phyloP scores from a whole-genome alignment of 179 eudicot genomes.

The Patellifolia procumbens region DNA sequence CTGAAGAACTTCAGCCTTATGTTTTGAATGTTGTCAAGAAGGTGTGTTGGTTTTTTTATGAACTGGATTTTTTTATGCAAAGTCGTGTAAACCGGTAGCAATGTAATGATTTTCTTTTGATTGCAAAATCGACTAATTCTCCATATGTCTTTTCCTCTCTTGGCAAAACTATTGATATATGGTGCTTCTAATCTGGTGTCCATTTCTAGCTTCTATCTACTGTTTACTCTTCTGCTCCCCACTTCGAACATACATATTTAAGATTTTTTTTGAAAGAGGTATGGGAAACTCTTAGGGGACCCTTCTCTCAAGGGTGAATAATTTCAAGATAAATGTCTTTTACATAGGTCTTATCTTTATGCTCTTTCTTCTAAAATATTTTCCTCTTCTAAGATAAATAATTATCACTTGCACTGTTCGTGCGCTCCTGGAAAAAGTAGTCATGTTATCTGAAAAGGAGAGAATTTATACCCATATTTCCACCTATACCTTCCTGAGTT shows the following conservation, averaged over 20 bases:
- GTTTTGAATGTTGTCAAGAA: constrained; percentile 92
- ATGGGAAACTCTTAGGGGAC: too few species aligned
- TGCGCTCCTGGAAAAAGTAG: too few species aligned
- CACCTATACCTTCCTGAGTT: too few species aligned
- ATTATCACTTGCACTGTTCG: too few species aligned
- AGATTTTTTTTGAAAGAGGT: too few species aligned
- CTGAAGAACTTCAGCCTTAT: constrained; percentile 96
- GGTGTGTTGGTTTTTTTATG: constrained; percentile 36
- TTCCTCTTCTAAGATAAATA: too few species aligned
- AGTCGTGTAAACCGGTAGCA: background rate
- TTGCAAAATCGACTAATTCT: background rate
- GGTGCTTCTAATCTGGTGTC: background rate
- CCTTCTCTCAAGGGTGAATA: too few species aligned
- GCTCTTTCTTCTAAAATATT: background rate
- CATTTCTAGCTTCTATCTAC: background rate
- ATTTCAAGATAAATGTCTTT: background rate
- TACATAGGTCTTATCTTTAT: background rate
- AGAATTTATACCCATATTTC: background rate
- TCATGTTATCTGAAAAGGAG: too few species aligned
- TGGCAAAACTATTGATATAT: background rate
- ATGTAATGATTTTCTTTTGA: background rate
- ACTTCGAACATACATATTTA: background rate
- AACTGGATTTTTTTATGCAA: background rate
- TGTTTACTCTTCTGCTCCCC: background rate
- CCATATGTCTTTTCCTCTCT: background rate